Evolutionary conservation across 2,329 filamentous ascomycete species (phyloP).

Genomic region (Chrysoporthe austroafricana): DNA sequence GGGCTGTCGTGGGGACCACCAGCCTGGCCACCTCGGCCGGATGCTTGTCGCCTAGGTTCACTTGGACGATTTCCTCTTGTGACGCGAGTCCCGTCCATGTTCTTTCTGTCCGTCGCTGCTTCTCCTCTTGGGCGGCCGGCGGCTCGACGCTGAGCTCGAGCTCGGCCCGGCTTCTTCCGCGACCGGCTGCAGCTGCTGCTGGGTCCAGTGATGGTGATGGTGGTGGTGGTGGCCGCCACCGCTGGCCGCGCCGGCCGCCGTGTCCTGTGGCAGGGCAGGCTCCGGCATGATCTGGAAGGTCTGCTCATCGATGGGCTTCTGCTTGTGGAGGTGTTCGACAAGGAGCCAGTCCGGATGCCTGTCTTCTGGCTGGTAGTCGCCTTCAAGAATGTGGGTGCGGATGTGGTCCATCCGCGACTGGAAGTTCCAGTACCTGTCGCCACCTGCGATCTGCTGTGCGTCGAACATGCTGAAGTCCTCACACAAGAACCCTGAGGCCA

Average conservation of each 20-base stretch:
- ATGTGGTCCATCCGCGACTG: conserved; percentile 54
- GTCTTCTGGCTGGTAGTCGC: conserved; percentile 29
- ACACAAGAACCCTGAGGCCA: conserved; percentile 47
- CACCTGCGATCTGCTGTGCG: conserved; percentile 18
- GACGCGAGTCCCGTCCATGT: not conserved
- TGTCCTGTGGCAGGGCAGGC: not conserved
- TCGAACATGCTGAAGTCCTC: conserved; percentile 39
- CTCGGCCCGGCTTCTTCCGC: conserved; percentile 13
- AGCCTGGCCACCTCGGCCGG: not conserved
- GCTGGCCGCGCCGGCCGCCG: not conserved
- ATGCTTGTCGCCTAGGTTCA: not conserved
- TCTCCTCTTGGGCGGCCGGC: not conserved
- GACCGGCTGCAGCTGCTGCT: not conserved
- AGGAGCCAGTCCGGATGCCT: conserved; percentile 47
- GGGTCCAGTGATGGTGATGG: not conserved
- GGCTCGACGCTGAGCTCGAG: not conserved
- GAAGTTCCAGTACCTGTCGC: conserved; percentile 38
- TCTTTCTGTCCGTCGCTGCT: not conserved
- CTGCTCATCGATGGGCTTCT: conserved; percentile 35
- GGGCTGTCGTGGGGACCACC: not conserved
- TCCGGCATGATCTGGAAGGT: not conserved
- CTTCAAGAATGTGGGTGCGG: conserved; percentile 45
- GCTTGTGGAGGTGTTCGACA: conserved; percentile 41
- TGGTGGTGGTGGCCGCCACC: not conserved
- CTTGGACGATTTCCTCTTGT: not conserved